A percentile compares a stretch with the other conserved stretches of the same genome.
These are phyloP conservation scores for Magnolia changhungtana DNA, from an alignment of 164 flowering plant species.

Conservation along the genomic window DNA sequence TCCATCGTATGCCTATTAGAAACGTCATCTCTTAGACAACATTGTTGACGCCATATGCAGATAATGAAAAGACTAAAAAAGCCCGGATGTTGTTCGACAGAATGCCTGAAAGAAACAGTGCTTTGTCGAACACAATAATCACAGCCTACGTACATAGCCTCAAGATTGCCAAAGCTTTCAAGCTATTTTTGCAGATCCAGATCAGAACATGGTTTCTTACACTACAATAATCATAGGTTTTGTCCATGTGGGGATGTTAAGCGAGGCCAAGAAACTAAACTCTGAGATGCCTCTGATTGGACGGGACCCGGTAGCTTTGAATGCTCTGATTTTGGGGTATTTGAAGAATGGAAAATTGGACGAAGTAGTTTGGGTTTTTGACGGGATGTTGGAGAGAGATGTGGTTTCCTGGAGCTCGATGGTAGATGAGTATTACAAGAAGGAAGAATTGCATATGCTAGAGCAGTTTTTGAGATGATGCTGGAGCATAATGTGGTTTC, in stretches of 20 bases:
- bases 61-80: slow-evolving; percentile 28
- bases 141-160: slow-evolving; percentile 32
- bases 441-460: slow-evolving; percentile 34
- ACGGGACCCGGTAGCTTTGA: slow-evolving; percentile 34
- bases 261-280: slow-evolving; percentile 34
- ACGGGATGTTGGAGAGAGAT: slow-evolving; percentile 33
- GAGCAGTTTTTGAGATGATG: slow-evolving; percentile 34
- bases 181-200: slow-evolving; percentile 29
- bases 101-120: slow-evolving; percentile 41
- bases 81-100: slow-evolving; percentile 45
- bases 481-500: slow-evolving; percentile 40
- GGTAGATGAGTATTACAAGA: slow-evolving; percentile 37
- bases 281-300: slow-evolving; percentile 16
- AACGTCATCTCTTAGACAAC: slow-evolving; percentile 45
- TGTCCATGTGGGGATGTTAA: slow-evolving; percentile 28
- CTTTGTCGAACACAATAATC: slow-evolving; percentile 51
- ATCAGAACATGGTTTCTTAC: slow-evolving; percentile 30
- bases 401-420: slow-evolving; percentile 48
- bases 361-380: slow-evolving; percentile 29
- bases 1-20: slow-evolving; percentile 36
- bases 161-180: slow-evolving; percentile 26
- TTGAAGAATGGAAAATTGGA: slow-evolving; percentile 31
- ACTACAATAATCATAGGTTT: slow-evolving; percentile 39
- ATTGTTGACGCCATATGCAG: slow-evolving; percentile 41
- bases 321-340: slow-evolving; percentile 36